Conservation (phyloP, 192 early-diverging fungal genomes). For the Gryganskiella cystojenkinii region DNA sequence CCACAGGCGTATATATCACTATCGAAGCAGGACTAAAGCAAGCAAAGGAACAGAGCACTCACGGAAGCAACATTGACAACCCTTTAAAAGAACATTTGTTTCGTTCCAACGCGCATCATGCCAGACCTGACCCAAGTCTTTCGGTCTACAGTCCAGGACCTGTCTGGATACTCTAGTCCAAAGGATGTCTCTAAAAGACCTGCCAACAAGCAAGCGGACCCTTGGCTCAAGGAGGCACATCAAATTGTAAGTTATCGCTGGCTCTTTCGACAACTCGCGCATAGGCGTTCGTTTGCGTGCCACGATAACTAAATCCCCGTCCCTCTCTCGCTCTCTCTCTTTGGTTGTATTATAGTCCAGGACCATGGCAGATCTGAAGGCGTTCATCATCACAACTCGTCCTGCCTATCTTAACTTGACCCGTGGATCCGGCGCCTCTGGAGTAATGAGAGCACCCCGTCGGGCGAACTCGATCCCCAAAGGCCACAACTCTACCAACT, state of each 20-base stretch:
- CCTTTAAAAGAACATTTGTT: too few species aligned
- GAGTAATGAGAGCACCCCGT: slow-evolving; percentile 2
- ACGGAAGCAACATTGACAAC: neutral
- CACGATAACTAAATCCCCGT: too few species aligned
- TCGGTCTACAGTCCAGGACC: slow-evolving; percentile 44
- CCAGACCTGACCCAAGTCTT: slow-evolving; percentile 43
- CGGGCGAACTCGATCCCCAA: slow-evolving; percentile 38
- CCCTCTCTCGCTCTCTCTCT: too few species aligned
- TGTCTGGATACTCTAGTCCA: neutral
- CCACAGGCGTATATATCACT: too few species aligned
- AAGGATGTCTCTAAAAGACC: neutral
- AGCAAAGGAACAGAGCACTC: neutral
- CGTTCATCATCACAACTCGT: slow-evolving; percentile 42
- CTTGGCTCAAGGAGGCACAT: slow-evolving; percentile 43
- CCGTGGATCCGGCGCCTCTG: slow-evolving; percentile 5
- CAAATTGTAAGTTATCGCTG: slow-evolving; percentile 23
- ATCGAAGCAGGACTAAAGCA: too few species aligned
- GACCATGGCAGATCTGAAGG: slow-evolving; percentile 41
- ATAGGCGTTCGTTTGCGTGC: too few species aligned
- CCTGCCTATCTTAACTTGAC: slow-evolving; percentile 46
- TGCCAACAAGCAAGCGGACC: slow-evolving; percentile 12
- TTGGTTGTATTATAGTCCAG: slow-evolving; percentile 23
- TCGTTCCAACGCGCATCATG: slow-evolving; percentile 20
- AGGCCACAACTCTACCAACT: neutral
- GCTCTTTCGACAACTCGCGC: neutral